These are phyloP conservation scores for Basidiobolus meristosporus DNA, from an alignment of 371 early-diverging fungal genomes.

Conservation along the genomic window DNA sequence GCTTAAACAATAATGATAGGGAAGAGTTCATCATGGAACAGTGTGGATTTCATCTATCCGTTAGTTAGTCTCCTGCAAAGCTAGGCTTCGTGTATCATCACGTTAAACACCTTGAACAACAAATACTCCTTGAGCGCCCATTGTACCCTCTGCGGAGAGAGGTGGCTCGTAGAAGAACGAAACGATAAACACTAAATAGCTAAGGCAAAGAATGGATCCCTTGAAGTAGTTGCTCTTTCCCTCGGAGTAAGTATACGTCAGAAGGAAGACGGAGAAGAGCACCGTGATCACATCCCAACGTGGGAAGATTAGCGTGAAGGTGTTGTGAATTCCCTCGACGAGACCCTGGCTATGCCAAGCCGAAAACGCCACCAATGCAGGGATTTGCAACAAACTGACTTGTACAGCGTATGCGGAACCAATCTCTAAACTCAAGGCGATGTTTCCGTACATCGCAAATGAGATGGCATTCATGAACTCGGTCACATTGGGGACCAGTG, in stretches of 20 bases:
- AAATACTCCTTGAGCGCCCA: no score
- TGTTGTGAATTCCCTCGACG: conserved; percentile 9
- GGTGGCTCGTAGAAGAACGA: conserved; percentile 42
- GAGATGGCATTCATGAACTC: conserved; percentile 95
- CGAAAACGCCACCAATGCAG: conserved; percentile 76
- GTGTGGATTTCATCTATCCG: no score
- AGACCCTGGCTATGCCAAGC: conserved; percentile 37
- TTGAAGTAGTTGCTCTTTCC: conserved; percentile 92
- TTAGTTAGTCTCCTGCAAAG: no score
- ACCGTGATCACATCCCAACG: conserved; percentile 76
- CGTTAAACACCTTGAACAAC: no score
- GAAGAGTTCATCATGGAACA: no score
- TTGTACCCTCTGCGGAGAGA: no score
- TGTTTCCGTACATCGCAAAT: conserved; percentile 83
- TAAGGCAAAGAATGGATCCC: conserved; percentile 72
- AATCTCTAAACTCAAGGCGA: conserved; percentile 86
- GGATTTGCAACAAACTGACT: conserved; percentile 85
- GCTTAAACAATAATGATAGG: no score
- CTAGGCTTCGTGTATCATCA: no score
- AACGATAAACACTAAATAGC: conserved; percentile 61
- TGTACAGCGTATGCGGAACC: conserved; percentile 92
- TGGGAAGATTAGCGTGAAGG: conserved; percentile 82
- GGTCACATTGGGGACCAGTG: conserved; percentile 88
- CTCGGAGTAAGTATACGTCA: conserved; percentile 79
- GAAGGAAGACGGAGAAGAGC: conserved; percentile 71